These are phyloP conservation scores for Carex sylvatica DNA, from an alignment of 202 grass and related monocot species.

Conservation along the genomic window DNA sequence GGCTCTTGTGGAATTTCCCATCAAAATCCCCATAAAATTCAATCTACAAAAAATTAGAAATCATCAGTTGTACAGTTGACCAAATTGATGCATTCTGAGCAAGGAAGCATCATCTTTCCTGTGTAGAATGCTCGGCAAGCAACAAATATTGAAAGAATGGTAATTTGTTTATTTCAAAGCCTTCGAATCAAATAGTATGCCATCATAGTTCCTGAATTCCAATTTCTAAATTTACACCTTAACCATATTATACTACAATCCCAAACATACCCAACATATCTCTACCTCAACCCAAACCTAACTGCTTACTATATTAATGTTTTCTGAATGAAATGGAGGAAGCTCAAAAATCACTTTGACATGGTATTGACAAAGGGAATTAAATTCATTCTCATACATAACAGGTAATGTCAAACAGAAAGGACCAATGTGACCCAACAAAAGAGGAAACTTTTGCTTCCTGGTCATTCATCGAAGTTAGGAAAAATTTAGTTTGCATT, in stretches of 20 bases:
- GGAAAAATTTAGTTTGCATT: background rate
- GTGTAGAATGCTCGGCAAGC: background rate
- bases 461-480: background rate
- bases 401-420: background rate
- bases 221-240: background rate
- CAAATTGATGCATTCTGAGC: background rate
- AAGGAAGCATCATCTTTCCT: background rate
- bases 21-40: conserved; percentile 98
- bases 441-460: background rate
- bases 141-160: background rate
- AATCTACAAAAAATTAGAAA: conserved; percentile 50
- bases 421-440: background rate
- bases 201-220: background rate
- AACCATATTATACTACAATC: background rate
- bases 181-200: background rate
- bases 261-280: background rate
- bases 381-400: background rate
- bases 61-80: background rate
- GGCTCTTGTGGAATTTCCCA: conserved; percentile 92
- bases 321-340: background rate
- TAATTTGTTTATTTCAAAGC: background rate
- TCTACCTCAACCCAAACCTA: background rate
- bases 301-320: background rate
- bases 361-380: background rate
- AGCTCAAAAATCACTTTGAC: background rate